phyloP scores from a whole-genome alignment of 2,329 filamentous ascomycete genomes.

The Colletotrichum zoysiae region DNA sequence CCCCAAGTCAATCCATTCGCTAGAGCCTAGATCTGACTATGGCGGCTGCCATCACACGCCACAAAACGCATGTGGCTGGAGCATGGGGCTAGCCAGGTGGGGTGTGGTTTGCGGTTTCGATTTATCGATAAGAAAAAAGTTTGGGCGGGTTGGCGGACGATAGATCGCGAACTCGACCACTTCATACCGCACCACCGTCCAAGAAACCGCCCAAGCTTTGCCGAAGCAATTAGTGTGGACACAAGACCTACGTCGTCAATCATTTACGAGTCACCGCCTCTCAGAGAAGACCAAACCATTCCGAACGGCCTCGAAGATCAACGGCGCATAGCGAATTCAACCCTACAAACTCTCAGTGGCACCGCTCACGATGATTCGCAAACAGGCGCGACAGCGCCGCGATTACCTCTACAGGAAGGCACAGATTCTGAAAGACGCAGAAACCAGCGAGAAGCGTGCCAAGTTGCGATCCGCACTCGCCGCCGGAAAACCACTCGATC shows the following conservation, averaged over 20 bases:
- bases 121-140: constrained; percentile 13
- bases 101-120: neutral
- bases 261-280: too few relatives aligned
- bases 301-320: neutral
- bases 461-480: constrained; percentile 89
- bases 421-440: constrained; percentile 87
- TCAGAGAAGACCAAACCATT: too few relatives aligned
- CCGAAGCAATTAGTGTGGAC: neutral
- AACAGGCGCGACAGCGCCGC: constrained; percentile 57
- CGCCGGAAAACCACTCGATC: constrained; percentile 87
- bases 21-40: too few relatives aligned
- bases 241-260: neutral
- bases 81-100: neutral
- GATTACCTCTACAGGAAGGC: constrained; percentile 88
- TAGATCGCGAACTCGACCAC: neutral
- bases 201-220: constrained; percentile 1
- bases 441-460: constrained; percentile 91
- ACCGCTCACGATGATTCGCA: constrained; percentile 46
- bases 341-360: neutral
- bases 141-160: neutral
- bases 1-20: too few relatives aligned
- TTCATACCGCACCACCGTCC: neutral
- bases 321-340: neutral
- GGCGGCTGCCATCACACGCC: neutral
- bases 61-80: neutral